These are phyloP conservation scores for Diaporthe amygdali DNA, from an alignment of 2,329 filamentous ascomycete species.

Conservation along the genomic window DNA sequence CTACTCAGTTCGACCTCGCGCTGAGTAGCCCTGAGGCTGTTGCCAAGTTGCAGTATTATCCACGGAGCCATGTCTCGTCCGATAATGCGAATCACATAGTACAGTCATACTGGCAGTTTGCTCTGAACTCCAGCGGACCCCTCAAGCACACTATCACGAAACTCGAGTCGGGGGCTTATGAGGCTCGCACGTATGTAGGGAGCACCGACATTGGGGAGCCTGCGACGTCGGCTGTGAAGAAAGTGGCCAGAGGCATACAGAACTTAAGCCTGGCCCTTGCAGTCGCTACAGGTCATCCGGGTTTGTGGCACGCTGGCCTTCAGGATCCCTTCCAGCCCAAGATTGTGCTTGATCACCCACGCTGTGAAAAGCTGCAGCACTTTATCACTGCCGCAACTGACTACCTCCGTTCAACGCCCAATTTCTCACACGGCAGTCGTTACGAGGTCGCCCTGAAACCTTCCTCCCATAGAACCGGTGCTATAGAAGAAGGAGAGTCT, in stretches of 20 bases:
- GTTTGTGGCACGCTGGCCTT: neutral
- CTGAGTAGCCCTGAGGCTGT: neutral
- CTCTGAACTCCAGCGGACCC: neutral
- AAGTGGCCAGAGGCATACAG: neutral
- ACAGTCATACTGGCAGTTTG: conserved; percentile 1
- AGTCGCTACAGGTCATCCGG: neutral
- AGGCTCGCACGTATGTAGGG: neutral
- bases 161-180: neutral
- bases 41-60: neutral
- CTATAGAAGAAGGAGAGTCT: neutral
- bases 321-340: conserved; percentile 10
- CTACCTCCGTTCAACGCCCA: neutral
- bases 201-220: neutral
- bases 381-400: neutral
- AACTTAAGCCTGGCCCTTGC: neutral
- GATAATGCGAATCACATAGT: neutral
- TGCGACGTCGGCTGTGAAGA: neutral
- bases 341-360: neutral
- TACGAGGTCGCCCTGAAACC: neutral
- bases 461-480: neutral
- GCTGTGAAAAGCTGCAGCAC: neutral
- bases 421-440: neutral
- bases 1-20: neutral
- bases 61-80: neutral
- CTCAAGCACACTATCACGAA: neutral